Evolutionary conservation across 1,139 yeast species (phyloP).

Genomic region (Hansenula sp.): DNA sequence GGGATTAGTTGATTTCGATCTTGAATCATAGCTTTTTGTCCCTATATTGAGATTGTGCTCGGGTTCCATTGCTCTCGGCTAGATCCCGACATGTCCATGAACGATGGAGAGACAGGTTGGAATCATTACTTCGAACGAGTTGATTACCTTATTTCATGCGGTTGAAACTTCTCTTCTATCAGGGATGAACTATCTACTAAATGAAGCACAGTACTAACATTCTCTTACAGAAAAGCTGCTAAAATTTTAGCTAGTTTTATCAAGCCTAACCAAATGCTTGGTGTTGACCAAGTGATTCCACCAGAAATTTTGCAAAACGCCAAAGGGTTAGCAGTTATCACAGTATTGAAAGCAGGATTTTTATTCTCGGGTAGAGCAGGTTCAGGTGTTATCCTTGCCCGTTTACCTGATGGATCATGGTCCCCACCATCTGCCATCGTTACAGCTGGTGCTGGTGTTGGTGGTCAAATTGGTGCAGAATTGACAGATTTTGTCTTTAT

Average conservation of each 20-base stretch:
- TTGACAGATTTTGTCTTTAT: constrained; percentile 95
- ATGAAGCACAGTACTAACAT: constrained; percentile 1
- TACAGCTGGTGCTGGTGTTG: constrained; percentile 98
- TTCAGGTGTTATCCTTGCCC: constrained; percentile 90
- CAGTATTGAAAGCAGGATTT: constrained; percentile 94
- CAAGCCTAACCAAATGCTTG: constrained; percentile 92
- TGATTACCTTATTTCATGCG: too few relatives aligned
- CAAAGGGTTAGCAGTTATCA: constrained; percentile 85
- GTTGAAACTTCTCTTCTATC: too few relatives aligned
- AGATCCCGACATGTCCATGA: background rate
- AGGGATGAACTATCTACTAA: too few relatives aligned
- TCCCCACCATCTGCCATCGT: constrained; percentile 97
- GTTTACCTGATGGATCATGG: constrained; percentile 94
- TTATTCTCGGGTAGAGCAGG: constrained; percentile 97
- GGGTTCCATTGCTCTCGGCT: background rate
- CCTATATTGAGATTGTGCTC: background rate
- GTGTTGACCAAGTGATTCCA: constrained; percentile 88
- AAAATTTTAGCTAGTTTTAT: constrained; percentile 84
- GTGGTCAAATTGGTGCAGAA: constrained; percentile 97
- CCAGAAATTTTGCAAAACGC: constrained; percentile 86
- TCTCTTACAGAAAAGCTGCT: constrained; percentile 74
- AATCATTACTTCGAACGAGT: too few relatives aligned
- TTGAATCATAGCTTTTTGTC: background rate
- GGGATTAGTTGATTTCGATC: background rate
- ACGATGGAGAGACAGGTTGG: constrained; percentile 9